Percentiles rank a stretch among this genome's conserved stretches.
Evolutionary conservation across 2,329 filamentous ascomycete species (phyloP).

Genomic region (Helotiales sp.): DNA sequence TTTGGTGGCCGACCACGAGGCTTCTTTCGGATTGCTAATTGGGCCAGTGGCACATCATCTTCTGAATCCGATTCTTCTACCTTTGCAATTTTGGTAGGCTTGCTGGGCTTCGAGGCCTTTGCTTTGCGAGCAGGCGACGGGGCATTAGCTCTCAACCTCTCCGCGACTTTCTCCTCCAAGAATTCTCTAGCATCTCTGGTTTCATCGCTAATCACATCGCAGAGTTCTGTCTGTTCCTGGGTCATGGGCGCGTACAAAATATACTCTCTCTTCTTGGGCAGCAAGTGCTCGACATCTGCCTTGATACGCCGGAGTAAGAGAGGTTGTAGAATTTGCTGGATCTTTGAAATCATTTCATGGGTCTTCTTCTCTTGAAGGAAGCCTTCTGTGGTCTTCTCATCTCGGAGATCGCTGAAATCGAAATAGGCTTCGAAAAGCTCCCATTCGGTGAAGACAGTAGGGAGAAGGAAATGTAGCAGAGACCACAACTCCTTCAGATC

Average conservation of each 20-base stretch:
- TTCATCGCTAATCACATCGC: slow-evolving; percentile 67
- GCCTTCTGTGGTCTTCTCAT: slow-evolving; percentile 78
- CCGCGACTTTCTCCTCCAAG: slow-evolving; percentile 77
- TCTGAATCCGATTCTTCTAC: slow-evolving; percentile 38
- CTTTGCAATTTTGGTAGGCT: slow-evolving; percentile 15
- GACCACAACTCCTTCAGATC: slow-evolving; percentile 96
- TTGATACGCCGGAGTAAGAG: slow-evolving; percentile 88
- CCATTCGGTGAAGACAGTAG: slow-evolving; percentile 90
- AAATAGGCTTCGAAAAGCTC: slow-evolving; percentile 97
- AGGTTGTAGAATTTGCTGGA: slow-evolving; percentile 91
- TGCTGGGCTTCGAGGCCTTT: slow-evolving; percentile 14
- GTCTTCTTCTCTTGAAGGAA: slow-evolving; percentile 80
- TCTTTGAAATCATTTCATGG: slow-evolving; percentile 79
- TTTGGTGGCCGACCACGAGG: slow-evolving; percentile 28
- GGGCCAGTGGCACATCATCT: slow-evolving; percentile 36
- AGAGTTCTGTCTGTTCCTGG: slow-evolving; percentile 87
- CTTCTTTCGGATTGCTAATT: slow-evolving; percentile 35
- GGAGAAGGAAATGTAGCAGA: slow-evolving; percentile 88
- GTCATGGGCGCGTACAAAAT: slow-evolving; percentile 94
- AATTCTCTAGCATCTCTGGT: slow-evolving; percentile 70
- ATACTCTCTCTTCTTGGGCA: slow-evolving; percentile 98
- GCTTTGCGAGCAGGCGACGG: slow-evolving; percentile 39
- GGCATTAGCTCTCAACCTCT: slow-evolving; percentile 63
- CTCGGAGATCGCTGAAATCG: slow-evolving; percentile 89
- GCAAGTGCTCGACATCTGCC: slow-evolving; percentile 84